phyloP scores from a whole-genome alignment of 495 filamentous ascomycete genomes.

The Penicillium herquei region DNA sequence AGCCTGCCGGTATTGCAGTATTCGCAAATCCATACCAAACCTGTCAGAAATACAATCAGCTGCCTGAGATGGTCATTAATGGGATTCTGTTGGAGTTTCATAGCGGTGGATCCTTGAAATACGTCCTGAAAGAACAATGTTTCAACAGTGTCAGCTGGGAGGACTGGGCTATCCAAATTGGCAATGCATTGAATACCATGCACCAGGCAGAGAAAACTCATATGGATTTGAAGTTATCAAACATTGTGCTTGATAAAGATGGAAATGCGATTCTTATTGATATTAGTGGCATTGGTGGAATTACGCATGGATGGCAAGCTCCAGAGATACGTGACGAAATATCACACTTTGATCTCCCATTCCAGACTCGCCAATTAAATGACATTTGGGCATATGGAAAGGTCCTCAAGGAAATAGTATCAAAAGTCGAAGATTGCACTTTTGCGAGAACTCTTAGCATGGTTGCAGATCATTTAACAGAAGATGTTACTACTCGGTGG shows the following conservation, averaged over 20 bases:
- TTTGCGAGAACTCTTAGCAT: constrained; percentile 9
- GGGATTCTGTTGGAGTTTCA: constrained; percentile 19
- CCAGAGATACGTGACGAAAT: constrained; percentile 20
- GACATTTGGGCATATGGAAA: constrained; percentile 25
- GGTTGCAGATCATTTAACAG: constrained; percentile 14
- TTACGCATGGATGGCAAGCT: constrained; percentile 25
- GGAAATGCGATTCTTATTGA: constrained; percentile 32
- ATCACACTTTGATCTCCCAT: constrained; percentile 17
- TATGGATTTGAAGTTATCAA: constrained; percentile 37
- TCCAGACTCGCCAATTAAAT: constrained; percentile 13
- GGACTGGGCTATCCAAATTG: constrained; percentile 31
- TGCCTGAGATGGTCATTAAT: constrained; percentile 8
- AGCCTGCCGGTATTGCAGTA: constrained; percentile 21
- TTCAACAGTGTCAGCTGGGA: constrained; percentile 16
- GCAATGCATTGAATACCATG: constrained; percentile 17
- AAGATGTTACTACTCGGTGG: constrained; percentile 4
- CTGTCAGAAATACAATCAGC: constrained; percentile 1
- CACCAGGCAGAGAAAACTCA: constrained; percentile 29
- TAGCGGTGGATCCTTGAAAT: constrained; percentile 18
- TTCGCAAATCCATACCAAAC: constrained; percentile 20
- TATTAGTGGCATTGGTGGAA: constrained; percentile 31
- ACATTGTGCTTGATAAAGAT: constrained; percentile 27
- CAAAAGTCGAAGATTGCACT: constrained; percentile 6
- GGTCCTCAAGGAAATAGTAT: constrained; percentile 14
- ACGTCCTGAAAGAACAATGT: constrained; percentile 12